A percentile compares a stretch with the other conserved stretches of the same genome.
Conservation (phyloP, 2,329 filamentous ascomycete genomes). For the Penicillium sp. region DNA sequence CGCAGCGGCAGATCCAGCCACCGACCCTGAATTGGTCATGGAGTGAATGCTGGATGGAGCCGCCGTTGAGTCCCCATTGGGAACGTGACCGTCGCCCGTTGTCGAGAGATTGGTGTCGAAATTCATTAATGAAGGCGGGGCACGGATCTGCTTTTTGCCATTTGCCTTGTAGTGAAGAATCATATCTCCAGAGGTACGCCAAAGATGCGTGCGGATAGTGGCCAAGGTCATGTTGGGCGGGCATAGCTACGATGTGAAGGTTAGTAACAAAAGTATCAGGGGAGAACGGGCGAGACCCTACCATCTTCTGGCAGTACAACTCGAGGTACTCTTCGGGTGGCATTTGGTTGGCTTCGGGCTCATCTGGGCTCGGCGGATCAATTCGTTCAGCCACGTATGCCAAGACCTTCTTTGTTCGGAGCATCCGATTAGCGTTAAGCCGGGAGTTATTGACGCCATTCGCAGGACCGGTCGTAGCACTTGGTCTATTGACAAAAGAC, state of each 20-base stretch:
- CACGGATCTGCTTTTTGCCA: slow-evolving; percentile 59
- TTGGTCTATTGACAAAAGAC: slow-evolving; percentile 12
- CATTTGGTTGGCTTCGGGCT: slow-evolving; percentile 55
- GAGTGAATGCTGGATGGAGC: slow-evolving; percentile 28
- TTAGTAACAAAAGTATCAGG: slow-evolving; percentile 11
- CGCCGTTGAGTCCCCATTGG: slow-evolving; percentile 20
- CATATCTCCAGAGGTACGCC: slow-evolving; percentile 93
- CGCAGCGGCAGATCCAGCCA: slow-evolving; percentile 15
- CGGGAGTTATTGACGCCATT: slow-evolving; percentile 55
- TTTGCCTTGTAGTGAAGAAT: slow-evolving; percentile 87
- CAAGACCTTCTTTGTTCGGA: slow-evolving; percentile 89
- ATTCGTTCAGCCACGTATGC: slow-evolving; percentile 89
- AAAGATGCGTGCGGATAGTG: slow-evolving; percentile 83
- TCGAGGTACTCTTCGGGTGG: slow-evolving; percentile 91
- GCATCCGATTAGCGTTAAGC: slow-evolving; percentile 93
- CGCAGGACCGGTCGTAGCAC: slow-evolving; percentile 15
- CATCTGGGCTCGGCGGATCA: slow-evolving; percentile 59
- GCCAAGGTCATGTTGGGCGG: slow-evolving; percentile 82
- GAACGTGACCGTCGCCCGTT: slow-evolving; percentile 7
- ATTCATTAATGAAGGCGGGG: slow-evolving; percentile 17
- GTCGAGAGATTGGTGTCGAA: slow-evolving; percentile 13
- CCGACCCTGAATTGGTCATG: slow-evolving; percentile 26
- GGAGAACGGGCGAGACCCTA: slow-evolving; percentile 40
- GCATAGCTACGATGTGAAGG: slow-evolving; percentile 38
- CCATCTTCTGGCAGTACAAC: slow-evolving; percentile 88